phyloP scores from a whole-genome alignment of 192 early-diverging fungal species.

The Coemansia sp. region DNA sequence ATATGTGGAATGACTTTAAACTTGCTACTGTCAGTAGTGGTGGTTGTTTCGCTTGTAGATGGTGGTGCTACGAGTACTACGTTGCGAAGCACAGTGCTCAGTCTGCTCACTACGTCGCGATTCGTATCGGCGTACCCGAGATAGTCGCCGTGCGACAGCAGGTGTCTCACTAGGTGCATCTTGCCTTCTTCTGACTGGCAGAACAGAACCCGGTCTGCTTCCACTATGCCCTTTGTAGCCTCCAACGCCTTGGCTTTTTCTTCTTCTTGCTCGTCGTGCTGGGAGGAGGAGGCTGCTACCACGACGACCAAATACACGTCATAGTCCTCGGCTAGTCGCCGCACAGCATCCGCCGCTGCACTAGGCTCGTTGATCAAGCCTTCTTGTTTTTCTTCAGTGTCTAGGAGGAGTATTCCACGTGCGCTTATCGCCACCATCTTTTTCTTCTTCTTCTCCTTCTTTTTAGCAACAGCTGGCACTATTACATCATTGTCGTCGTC shows the following conservation, averaged over 20 bases:
- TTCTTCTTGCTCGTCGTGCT: background rate
- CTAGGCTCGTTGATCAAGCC: no score
- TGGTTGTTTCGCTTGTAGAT: no score
- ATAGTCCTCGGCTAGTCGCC: constrained; percentile 12
- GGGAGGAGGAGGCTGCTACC: no score
- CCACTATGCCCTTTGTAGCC: background rate
- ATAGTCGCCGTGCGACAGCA: constrained; percentile 21
- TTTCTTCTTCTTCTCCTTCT: background rate
- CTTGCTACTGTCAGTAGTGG: background rate
- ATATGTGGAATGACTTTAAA: no score
- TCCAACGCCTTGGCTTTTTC: constrained; percentile 5
- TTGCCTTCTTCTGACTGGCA: constrained; percentile 54
- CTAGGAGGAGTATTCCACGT: constrained; percentile 23
- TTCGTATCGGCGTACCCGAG: constrained; percentile 43
- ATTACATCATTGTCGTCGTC: constrained; percentile 1
- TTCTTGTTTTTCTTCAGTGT: constrained; percentile 5
- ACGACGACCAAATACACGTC: constrained; percentile 30
- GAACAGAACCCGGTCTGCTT: constrained; percentile 19
- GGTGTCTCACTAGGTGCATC: constrained; percentile 36
- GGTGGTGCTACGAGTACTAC: constrained; percentile 16
- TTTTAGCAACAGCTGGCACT: background rate
- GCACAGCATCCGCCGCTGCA: constrained; percentile 11
- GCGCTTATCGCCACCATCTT: constrained; percentile 33
- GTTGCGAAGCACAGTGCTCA: constrained; percentile 22
- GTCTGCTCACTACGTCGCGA: constrained; percentile 19